These are phyloP conservation scores for Hortiboletus flavorubellus DNA, from an alignment of 768 basidiomycete species.

Conservation along the genomic window DNA sequence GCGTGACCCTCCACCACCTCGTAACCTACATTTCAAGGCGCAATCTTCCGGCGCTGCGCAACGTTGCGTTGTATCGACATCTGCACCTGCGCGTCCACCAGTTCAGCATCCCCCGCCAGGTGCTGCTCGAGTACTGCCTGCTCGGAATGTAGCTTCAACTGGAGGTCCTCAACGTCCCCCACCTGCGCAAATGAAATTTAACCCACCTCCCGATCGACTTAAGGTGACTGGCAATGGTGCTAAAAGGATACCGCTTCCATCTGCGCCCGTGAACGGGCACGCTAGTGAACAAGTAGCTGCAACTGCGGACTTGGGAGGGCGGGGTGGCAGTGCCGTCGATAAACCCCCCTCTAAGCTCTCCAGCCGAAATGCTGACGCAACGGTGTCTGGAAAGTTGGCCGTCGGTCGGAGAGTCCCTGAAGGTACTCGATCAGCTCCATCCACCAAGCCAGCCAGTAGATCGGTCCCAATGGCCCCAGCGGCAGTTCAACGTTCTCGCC, in stretches of 20 bases:
- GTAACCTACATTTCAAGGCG: constrained; percentile 10
- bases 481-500: constrained; percentile 9
- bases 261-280: constrained; percentile 3
- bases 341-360: constrained; percentile 12
- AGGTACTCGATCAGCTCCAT: constrained; percentile 1
- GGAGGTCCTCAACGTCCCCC: constrained; percentile 27
- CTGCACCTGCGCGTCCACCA: constrained; percentile 9
- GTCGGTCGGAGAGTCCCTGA: constrained; percentile 9
- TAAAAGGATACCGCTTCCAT: constrained; percentile 31
- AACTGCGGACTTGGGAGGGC: not conserved
- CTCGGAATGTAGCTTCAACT: not conserved
- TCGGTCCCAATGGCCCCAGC: not conserved
- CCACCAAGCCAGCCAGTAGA: constrained; percentile 8
- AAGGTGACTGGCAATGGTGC: constrained; percentile 31
- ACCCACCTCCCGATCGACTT: constrained; percentile 20
- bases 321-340: not conserved
- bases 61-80: constrained; percentile 13
- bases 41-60: constrained; percentile 21
- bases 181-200: constrained; percentile 21
- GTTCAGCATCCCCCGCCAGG: constrained; percentile 5
- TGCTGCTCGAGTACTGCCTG: constrained; percentile 2
- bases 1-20: constrained; percentile 15
- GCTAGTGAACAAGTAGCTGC: constrained; percentile 1
- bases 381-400: not conserved
- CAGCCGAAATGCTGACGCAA: constrained; percentile 1